These are phyloP conservation scores for Chlorella sp. DNA, from an alignment of 139 green algal species.

Conservation along the genomic window DNA sequence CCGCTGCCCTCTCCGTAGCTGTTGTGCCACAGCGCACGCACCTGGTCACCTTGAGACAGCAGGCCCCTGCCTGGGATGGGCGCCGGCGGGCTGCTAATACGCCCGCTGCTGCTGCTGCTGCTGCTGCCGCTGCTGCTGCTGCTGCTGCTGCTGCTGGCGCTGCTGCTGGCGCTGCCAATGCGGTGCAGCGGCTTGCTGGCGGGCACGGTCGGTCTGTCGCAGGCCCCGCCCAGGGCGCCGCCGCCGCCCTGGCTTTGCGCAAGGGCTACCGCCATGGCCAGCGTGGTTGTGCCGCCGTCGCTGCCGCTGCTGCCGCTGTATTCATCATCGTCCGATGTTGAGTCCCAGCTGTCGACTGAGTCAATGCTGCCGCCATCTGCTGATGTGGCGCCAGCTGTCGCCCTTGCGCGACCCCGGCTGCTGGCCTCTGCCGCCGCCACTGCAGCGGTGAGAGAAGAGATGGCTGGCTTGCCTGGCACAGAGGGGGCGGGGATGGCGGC, in stretches of 20 bases:
- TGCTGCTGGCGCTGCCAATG: not conserved
- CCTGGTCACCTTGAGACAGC: too few relatives aligned
- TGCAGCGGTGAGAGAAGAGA: constrained; percentile 9
- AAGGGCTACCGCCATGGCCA: not conserved
- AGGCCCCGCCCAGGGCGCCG: too few relatives aligned
- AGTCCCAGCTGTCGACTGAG: constrained; percentile 28
- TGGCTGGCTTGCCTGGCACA: not conserved
- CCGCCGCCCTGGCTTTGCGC: too few relatives aligned
- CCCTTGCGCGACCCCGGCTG: not conserved
- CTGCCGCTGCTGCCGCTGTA: constrained; percentile 15
- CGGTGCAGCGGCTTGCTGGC: constrained; percentile 1
- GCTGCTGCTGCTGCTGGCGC: not conserved
- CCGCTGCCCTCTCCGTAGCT: constrained; percentile 2
- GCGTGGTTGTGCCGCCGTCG: not conserved
- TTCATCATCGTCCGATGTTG: constrained; percentile 35
- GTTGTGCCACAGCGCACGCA: not conserved
- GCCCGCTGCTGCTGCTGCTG: constrained; percentile 9
- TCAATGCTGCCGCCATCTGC: not conserved
- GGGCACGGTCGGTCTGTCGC: too few relatives aligned
- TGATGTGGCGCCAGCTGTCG: not conserved
- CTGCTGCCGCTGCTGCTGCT: constrained; percentile 15
- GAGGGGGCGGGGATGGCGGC: not conserved
- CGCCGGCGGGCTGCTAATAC: constrained; percentile 6
- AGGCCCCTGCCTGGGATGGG: constrained; percentile 10
- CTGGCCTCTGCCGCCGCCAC: constrained; percentile 13